Base-by-base conservation (phyloP, 2,329 filamentous ascomycete genomes). In the Reticulascus tulasneorum region DNA sequence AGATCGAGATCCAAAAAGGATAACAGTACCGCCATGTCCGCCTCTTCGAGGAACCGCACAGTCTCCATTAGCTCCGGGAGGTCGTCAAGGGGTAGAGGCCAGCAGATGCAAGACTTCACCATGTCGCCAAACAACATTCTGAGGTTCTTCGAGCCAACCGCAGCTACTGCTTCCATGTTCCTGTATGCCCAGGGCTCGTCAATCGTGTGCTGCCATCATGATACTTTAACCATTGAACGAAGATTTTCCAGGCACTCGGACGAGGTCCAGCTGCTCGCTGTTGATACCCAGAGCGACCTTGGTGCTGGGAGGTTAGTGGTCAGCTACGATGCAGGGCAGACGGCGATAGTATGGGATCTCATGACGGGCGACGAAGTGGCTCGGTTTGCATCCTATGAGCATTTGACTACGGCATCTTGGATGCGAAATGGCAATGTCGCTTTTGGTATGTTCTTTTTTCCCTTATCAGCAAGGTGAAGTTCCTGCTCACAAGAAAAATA, bases 341-440 rank as follows among this genome's bases (percentile, higher is more conserved):
- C 87, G 1, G 88, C 90, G 5, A 95, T 97, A 55, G 87, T 97
- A 7, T 98, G 93, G 93, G 91, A 98, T 63, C 73, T 96, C 42
- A 80, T 94, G 66, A 94, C 88, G 0, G 93, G 93, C 31, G 82
- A 89, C 41, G 89, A 96, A 61, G 76, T 96, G 40, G 82, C 91
- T 24, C 78, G 90, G n/a, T 97, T 97, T 65, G 82, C 84, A 17
- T 93, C 90, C 0, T 96, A 94, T 54, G 88, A 94, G 54, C 79
- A 86, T 47, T 75, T 97, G 45, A 82, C 82, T 16, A 83, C 87
- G 20, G 91, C 90, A 23, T 75, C 86, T 10, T 98, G 93, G 88
- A 96, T 98, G 90, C 78, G 84, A 28, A 96, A 96, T 64, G 93
- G 93, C 36, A 94, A 95, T 64, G 83, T 98, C 48, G 91, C 88